Evolutionary conservation across 2,329 filamentous ascomycete genomes (phyloP).

Genomic region (Paecilomyces sp.): DNA sequence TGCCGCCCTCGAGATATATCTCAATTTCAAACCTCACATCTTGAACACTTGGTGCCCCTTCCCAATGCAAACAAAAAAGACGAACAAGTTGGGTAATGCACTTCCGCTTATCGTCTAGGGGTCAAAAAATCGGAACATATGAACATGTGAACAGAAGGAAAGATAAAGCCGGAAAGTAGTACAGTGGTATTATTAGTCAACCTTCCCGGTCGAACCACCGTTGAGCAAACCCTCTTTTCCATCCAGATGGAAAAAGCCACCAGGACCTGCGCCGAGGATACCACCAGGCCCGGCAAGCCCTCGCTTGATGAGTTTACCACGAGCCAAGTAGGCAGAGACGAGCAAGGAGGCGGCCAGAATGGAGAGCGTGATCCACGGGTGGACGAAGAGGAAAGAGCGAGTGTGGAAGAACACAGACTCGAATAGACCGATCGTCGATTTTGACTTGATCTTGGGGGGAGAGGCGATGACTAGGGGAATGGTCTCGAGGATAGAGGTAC

Average conservation of each 20-base stretch:
- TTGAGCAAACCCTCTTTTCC: slow-evolving; percentile 42
- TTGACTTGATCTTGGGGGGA: slow-evolving; percentile 42
- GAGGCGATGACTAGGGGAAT: slow-evolving; percentile 45
- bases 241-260: slow-evolving; percentile 42
- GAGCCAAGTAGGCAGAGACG: slow-evolving; percentile 25
- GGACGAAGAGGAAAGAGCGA: slow-evolving; percentile 33
- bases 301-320: slow-evolving; percentile 22
- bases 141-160: neutral
- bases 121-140: slow-evolving; percentile 1
- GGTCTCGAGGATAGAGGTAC: slow-evolving; percentile 86
- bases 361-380: slow-evolving; percentile 37
- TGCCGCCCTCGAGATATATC: neutral
- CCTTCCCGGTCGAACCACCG: slow-evolving; percentile 37
- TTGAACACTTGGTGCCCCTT: neutral
- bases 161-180: slow-evolving; percentile 1
- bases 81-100: slow-evolving; percentile 1
- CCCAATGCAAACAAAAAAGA: neutral
- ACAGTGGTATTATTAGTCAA: slow-evolving; percentile 29
- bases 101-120: neutral
- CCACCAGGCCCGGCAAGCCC: slow-evolving; percentile 21
- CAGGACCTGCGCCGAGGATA: slow-evolving; percentile 27
- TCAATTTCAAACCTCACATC: neutral
- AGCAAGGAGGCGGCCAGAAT: slow-evolving; percentile 30
- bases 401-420: slow-evolving; percentile 41
- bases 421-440: slow-evolving; percentile 42